Percentiles rank a stretch among this genome's conserved stretches.
Conservation (phyloP, 2,329 filamentous ascomycete species). For the Colletotrichum sp. region DNA sequence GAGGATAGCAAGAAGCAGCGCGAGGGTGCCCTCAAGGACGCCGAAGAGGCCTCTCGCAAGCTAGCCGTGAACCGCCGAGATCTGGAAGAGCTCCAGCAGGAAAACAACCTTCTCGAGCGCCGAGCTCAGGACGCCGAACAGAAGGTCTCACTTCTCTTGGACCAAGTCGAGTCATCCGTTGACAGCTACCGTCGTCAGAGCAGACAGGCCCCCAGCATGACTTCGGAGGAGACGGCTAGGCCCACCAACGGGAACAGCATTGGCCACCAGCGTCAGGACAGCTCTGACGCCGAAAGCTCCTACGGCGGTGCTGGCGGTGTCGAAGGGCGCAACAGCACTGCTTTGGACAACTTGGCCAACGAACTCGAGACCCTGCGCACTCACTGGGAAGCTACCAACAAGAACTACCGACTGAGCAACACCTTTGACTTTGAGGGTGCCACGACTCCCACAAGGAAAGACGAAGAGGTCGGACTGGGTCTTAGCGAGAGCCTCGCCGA, state of each 20-base stretch:
- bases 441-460: slow-evolving; percentile 37
- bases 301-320: slow-evolving; percentile 57
- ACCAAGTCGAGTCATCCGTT: slow-evolving; percentile 93
- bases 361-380: slow-evolving; percentile 89
- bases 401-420: slow-evolving; percentile 90
- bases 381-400: slow-evolving; percentile 96
- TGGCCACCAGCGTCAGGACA: slow-evolving; percentile 57
- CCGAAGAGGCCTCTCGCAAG: slow-evolving; percentile 59
- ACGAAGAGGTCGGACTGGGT: slow-evolving; percentile 50
- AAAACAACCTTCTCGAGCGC: slow-evolving; percentile 81
- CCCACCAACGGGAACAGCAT: slow-evolving; percentile 38
- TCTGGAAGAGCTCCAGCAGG: slow-evolving; percentile 80
- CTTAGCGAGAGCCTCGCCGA: slow-evolving; percentile 77
- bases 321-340: slow-evolving; percentile 64
- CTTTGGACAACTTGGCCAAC: slow-evolving; percentile 87
- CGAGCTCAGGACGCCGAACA: slow-evolving; percentile 89
- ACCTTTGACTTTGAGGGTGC: slow-evolving; percentile 80
- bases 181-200: slow-evolving; percentile 89
- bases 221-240: slow-evolving; percentile 44
- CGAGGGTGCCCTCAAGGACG: slow-evolving; percentile 64
- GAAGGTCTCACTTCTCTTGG: slow-evolving; percentile 89
- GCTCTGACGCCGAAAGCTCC: slow-evolving; percentile 66
- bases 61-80: slow-evolving; percentile 68
- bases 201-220: slow-evolving; percentile 60
- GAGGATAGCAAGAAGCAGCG: slow-evolving; percentile 69